Base-by-base conservation (phyloP, 208 protist species). In the Dictyostelium gargantuum region DNA sequence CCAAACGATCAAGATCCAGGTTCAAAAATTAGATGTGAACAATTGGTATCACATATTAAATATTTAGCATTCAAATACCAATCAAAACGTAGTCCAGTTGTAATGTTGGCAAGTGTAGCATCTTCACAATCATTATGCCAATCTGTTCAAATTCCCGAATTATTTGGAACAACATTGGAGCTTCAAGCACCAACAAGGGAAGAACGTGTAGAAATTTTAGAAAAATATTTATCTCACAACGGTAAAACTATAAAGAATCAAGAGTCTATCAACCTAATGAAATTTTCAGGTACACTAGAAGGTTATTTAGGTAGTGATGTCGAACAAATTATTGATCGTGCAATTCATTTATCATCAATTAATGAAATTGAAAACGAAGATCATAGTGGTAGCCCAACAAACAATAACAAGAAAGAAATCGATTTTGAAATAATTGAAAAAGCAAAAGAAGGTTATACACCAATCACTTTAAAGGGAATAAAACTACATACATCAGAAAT, bases 391-490 rank as follows among this genome's bases (percentile, higher is more conserved):
- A n/a, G n/a, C n/a, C n/a, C n/a, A n/a, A n/a, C n/a, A n/a, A 40
- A n/a, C 5, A 73, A 58, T 17, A 13, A 58, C 21, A 56, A 54
- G 2, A 2, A 23, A 61, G 5, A 52, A 26, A n/a, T 81, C 3
- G 58, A 81, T 42, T 50, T 91, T 2, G 6, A 11, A 26, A 48
- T 38, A 9, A 77, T 95, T 11, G 38, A 52, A 9, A 38, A 92
- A 38, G 85, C 92, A 21, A 52, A 80, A 50, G 86, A 94, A 61
- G 75, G 82, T 32, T 95, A 86, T 48, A 95, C 94, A 44, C 94
- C 94, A 42, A 91, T 93, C 6, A 84, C 94, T 21, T 48, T 96
- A 3, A 96, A 94, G 42, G 94, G 94, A 66, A 82, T 96, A 23
- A 95, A 95, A 61, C 17, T 93, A 13, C 91, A 95, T 32, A 73